Evolutionary conservation across 2,329 filamentous ascomycete genomes (phyloP).

Genomic region (Venturia carpophila): DNA sequence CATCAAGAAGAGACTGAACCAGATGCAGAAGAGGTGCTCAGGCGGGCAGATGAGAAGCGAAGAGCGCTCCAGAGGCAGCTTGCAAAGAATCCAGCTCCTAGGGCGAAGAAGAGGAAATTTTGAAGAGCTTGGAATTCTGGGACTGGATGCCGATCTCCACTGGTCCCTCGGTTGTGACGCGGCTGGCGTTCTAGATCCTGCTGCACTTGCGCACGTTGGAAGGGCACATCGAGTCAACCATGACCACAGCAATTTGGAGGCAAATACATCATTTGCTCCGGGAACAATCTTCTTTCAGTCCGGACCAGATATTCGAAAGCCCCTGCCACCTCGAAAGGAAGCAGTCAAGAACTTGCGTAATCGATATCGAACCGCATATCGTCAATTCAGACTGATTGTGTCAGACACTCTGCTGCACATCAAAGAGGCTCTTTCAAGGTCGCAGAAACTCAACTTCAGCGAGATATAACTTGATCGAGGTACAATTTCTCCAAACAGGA

Average conservation of each 20-base stretch:
- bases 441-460: no score
- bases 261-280: neutral
- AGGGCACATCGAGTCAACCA: neutral
- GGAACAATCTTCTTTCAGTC: neutral
- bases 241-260: neutral
- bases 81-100: constrained; percentile 1
- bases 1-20: neutral
- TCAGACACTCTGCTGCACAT: neutral
- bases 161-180: neutral
- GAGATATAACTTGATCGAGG: no score
- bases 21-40: neutral
- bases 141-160: neutral
- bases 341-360: neutral
- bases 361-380: neutral
- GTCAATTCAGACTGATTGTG: neutral
- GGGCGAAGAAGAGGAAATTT: constrained; percentile 11
- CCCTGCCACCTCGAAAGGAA: neutral
- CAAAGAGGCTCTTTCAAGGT: neutral
- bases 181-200: neutral
- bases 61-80: neutral
- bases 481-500: no score
- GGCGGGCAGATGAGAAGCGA: constrained; percentile 2
- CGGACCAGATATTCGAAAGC: neutral
- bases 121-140: neutral
- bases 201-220: neutral